phyloP scores from a whole-genome alignment of 495 filamentous ascomycete genomes.

The Entonaema liquescens region DNA sequence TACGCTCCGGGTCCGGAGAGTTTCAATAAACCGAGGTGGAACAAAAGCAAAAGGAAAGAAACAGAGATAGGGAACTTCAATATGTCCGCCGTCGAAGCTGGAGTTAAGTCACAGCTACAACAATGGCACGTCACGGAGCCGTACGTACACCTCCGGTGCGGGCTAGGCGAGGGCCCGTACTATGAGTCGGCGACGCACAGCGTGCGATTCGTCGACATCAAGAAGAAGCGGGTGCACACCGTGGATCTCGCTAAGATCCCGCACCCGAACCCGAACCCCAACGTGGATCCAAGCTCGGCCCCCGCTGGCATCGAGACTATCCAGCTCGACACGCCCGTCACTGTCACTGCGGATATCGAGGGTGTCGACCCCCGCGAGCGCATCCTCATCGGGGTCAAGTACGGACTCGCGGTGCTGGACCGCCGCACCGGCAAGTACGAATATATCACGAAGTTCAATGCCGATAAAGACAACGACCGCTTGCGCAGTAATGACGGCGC shows the following conservation, averaged over 20 bases:
- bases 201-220: slow-evolving; percentile 92
- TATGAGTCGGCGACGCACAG: slow-evolving; percentile 73
- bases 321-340: slow-evolving; percentile 72
- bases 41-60: slow-evolving; percentile 5
- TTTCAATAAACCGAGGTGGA: neutral
- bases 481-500: slow-evolving; percentile 82
- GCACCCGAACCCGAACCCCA: slow-evolving; percentile 69
- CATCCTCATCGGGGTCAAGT: slow-evolving; percentile 81
- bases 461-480: slow-evolving; percentile 55
- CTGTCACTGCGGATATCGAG: slow-evolving; percentile 86
- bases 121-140: slow-evolving; percentile 66
- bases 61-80: slow-evolving; percentile 1
- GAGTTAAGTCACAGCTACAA: slow-evolving; percentile 42
- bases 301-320: slow-evolving; percentile 65
- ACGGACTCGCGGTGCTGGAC: slow-evolving; percentile 79
- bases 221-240: slow-evolving; percentile 75
- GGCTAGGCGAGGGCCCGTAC: slow-evolving; percentile 84
- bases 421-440: slow-evolving; percentile 59
- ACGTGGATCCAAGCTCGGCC: slow-evolving; percentile 58
- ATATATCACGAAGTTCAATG: slow-evolving; percentile 54
- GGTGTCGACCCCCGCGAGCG: slow-evolving; percentile 67
- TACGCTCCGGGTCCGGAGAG: neutral
- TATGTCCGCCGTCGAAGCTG: slow-evolving; percentile 1
- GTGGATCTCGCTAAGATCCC: slow-evolving; percentile 66
- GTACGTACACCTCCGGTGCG: slow-evolving; percentile 76